Conservation (phyloP, 1,139 yeast genomes). For the Spathaspora sp. region DNA sequence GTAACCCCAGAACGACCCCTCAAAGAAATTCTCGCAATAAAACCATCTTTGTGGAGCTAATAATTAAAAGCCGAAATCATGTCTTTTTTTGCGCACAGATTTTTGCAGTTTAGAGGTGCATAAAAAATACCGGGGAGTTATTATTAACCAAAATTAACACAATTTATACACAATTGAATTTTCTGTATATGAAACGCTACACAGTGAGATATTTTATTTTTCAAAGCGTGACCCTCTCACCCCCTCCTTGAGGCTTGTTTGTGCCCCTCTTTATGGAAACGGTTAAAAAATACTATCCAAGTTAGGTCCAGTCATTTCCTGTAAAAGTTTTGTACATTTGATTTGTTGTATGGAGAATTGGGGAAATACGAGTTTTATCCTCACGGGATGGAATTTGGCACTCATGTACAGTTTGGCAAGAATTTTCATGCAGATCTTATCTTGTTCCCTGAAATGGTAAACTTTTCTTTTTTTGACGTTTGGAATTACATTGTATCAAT, state of each 20-base stretch:
- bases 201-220: background rate
- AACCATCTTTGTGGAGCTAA: background rate
- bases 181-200: background rate
- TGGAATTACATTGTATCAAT: no score
- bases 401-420: no score
- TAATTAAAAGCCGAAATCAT: no score
- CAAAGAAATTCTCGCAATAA: background rate
- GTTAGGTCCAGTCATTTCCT: slow-evolving; percentile 1
- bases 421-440: no score
- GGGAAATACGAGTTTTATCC: background rate
- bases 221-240: background rate
- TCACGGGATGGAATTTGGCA: background rate
- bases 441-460: no score
- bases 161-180: background rate
- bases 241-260: background rate
- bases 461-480: background rate
- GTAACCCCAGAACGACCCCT: background rate
- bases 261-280: background rate
- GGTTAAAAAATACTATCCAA: background rate
- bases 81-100: no score
- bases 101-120: slow-evolving; percentile 3
- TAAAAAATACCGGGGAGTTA: slow-evolving; percentile 5
- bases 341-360: background rate
- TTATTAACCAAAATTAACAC: background rate
- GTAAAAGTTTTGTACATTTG: background rate